Percentiles rank a stretch among this genome's conserved stretches.
Conservation (phyloP, 2,329 filamentous ascomycete species). For the Aureobasidium zeae region DNA sequence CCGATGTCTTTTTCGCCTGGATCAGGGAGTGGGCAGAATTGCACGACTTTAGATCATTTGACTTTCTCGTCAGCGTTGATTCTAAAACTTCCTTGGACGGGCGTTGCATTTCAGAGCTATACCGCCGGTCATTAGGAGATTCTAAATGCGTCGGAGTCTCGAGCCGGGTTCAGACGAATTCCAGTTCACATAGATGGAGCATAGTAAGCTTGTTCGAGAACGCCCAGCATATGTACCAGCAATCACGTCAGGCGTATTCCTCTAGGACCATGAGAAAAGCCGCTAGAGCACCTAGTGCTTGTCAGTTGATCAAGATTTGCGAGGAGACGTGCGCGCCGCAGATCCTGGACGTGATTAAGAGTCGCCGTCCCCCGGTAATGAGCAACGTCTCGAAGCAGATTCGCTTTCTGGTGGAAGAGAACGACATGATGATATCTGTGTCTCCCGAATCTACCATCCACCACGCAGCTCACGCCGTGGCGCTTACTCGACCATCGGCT, state of each 20-base stretch:
- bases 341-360: slow-evolving; percentile 38
- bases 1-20: slow-evolving; percentile 17
- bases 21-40: slow-evolving; percentile 3
- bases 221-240: neutral
- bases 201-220: slow-evolving; percentile 37
- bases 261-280: slow-evolving; percentile 43
- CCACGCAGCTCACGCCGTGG: slow-evolving; percentile 40
- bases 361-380: slow-evolving; percentile 42
- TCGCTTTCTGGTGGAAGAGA: slow-evolving; percentile 42
- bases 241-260: slow-evolving; percentile 38
- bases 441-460: slow-evolving; percentile 39
- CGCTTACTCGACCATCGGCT: slow-evolving; percentile 29
- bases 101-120: slow-evolving; percentile 38
- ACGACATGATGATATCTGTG: slow-evolving; percentile 35
- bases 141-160: slow-evolving; percentile 40
- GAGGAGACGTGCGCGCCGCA: slow-evolving; percentile 32
- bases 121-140: slow-evolving; percentile 31
- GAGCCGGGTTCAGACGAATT: slow-evolving; percentile 42
- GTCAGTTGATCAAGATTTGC: slow-evolving; percentile 42
- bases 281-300: slow-evolving; percentile 42
- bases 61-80: slow-evolving; percentile 21
- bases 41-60: slow-evolving; percentile 10
- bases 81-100: slow-evolving; percentile 40
- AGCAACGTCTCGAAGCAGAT: slow-evolving; percentile 43
- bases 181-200: slow-evolving; percentile 34